These are phyloP conservation scores for Protomyces lactucae-debilis DNA, from an alignment of 1,139 yeast genomes.

Conservation along the genomic window DNA sequence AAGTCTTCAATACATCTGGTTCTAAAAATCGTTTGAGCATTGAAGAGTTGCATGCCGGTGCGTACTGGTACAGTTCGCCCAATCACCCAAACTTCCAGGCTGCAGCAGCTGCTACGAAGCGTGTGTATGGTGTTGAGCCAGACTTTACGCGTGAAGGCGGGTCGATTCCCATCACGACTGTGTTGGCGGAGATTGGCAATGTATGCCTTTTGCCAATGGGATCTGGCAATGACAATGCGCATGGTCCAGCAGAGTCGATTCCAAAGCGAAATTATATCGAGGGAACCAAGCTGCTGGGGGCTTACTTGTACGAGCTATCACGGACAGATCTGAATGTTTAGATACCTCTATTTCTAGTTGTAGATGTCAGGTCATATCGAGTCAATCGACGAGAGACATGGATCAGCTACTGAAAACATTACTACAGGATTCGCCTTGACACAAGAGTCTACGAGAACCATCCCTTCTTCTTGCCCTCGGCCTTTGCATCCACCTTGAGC, in stretches of 20 bases:
- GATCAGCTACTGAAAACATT: neutral
- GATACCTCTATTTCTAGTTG: too few relatives aligned
- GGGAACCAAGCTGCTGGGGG: conserved; percentile 91
- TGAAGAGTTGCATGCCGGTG: conserved; percentile 87
- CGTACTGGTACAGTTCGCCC: conserved; percentile 94
- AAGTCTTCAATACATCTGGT: conserved; percentile 57
- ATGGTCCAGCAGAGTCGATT: conserved; percentile 91
- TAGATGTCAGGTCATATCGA: too few relatives aligned
- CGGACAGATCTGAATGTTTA: neutral
- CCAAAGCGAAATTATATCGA: conserved; percentile 82
- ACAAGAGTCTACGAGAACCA: neutral
- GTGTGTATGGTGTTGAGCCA: conserved; percentile 91
- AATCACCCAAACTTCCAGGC: conserved; percentile 89
- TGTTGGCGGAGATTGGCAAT: conserved; percentile 62
- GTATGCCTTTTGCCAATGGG: conserved; percentile 35
- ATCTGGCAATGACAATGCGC: conserved; percentile 84
- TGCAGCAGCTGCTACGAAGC: conserved; percentile 87
- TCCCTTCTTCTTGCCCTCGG: neutral
- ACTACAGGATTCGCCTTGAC: neutral
- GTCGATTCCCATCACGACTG: conserved; percentile 89
- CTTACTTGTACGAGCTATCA: conserved; percentile 84
- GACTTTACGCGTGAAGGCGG: conserved; percentile 89
- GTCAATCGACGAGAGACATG: too few relatives aligned
- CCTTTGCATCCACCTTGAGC: neutral
- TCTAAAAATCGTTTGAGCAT: conserved; percentile 71